A percentile compares a stretch with the other conserved stretches of the same genome.
phyloP scores from a whole-genome alignment of 768 basidiomycete species.

The Suillus sp. region DNA sequence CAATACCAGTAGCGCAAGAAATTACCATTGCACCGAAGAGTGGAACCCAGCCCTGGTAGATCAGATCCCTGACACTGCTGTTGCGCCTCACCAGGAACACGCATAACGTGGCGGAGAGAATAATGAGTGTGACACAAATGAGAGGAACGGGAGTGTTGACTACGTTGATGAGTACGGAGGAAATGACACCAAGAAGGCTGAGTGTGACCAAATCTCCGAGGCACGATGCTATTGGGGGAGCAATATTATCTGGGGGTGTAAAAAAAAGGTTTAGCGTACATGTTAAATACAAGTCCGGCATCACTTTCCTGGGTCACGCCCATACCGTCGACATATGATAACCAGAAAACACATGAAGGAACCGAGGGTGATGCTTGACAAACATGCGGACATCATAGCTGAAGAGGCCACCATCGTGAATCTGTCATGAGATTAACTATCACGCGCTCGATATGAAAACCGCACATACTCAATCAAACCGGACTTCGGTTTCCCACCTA shows the following conservation, averaged over 20 bases:
- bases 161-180: constrained; percentile 67
- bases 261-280: background rate
- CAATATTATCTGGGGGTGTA: constrained; percentile 77
- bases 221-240: constrained; percentile 90
- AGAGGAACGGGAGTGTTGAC: constrained; percentile 69
- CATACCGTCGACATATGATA: constrained; percentile 71
- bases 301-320: constrained; percentile 78
- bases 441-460: constrained; percentile 3
- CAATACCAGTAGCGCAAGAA: constrained; percentile 85
- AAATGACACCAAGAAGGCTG: constrained; percentile 74
- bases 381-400: constrained; percentile 77
- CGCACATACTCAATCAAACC: constrained; percentile 41
- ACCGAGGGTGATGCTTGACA: constrained; percentile 79
- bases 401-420: constrained; percentile 77
- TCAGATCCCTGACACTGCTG: constrained; percentile 64
- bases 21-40: constrained; percentile 90
- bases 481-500: constrained; percentile 35
- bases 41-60: constrained; percentile 87
- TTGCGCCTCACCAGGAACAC: constrained; percentile 64
- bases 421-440: constrained; percentile 41
- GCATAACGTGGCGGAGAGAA: constrained; percentile 53
- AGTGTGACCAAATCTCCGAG: constrained; percentile 93
- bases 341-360: constrained; percentile 91
- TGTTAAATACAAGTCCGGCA: background rate
- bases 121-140: constrained; percentile 49